A percentile compares a stretch with the other conserved stretches of the same genome.
phyloP scores from a whole-genome alignment of 345 rosid genomes.

The Arabis hirsuta region DNA sequence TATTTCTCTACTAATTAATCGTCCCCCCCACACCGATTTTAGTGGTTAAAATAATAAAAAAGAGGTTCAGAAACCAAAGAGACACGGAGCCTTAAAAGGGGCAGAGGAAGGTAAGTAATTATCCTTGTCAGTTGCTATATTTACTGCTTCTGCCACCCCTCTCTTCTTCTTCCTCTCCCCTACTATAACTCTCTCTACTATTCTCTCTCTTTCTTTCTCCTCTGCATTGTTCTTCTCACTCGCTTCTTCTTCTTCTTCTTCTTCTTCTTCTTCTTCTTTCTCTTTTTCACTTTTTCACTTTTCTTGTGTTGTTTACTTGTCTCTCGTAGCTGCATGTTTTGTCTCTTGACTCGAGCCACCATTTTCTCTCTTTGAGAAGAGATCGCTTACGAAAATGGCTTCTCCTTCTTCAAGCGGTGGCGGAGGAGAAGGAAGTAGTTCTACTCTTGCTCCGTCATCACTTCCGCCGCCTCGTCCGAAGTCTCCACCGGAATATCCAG shows the following conservation, averaged over 20 bases:
- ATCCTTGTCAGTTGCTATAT: constrained; percentile 64
- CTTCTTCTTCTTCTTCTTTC: constrained; percentile 40
- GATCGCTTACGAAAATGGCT: constrained; percentile 47
- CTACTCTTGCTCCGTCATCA: constrained; percentile 48
- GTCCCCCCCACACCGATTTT: constrained; percentile 14
- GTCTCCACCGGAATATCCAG: constrained; percentile 95
- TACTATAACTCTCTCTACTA: constrained; percentile 4
- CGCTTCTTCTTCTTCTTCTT: constrained; percentile 36
- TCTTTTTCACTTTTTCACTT: no score
- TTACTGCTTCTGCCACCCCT: constrained; percentile 67
- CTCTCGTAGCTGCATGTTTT: constrained; percentile 16
- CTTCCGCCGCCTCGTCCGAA: constrained; percentile 79
- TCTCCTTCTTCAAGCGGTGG: constrained; percentile 38
- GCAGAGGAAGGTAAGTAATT: constrained; percentile 49
- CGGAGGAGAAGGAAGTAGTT: constrained; percentile 33
- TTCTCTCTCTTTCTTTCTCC: constrained; percentile 11
- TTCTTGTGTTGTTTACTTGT: constrained; percentile 5
- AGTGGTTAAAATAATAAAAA: background rate
- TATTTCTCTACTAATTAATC: no score
- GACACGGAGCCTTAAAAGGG: constrained; percentile 42
- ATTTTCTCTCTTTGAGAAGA: constrained; percentile 7
- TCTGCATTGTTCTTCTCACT: constrained; percentile 45
- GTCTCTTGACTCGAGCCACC: constrained; percentile 3
- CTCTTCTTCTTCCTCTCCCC: background rate
- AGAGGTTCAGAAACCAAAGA: constrained; percentile 4